Base-by-base conservation (phyloP, 225 moss, liverwort and hornwort species). In the Straminergon stramineum region DNA sequence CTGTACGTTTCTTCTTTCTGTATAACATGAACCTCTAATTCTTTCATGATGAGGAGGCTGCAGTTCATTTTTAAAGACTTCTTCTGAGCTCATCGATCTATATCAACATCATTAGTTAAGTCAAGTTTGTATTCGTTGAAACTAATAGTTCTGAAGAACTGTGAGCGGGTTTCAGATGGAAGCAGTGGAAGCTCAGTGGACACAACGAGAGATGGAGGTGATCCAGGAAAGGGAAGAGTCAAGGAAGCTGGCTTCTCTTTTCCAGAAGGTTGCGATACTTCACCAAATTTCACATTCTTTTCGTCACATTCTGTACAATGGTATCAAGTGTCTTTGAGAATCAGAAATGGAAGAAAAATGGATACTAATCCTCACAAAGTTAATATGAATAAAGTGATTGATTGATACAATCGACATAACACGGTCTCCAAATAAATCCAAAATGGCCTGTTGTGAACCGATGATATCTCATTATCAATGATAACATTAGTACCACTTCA, bases 161-260 rank as follows among this genome's bases (percentile, higher is more conserved):
- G 51, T 62, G 86, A 86, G 75, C 86, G 63, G 13, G 41, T 79
- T 48, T 70, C 90, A 95, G 95, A 65, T 94, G 58, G 92, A 95
- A 87, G 93, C 93, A 73, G 85, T 95, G 82, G 94, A 93, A 91
- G 77, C 88, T 22, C 95, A 94, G 88, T 94, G 94, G 92, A 82
- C 91, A 31, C 90, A 95, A 88, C 90, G 91, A 61, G 95, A 95
- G 93, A 82, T 15, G 80, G 95, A 95, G 82, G 89, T 90, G 37
- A 75, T 76, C 55, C 75, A 91, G 52, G 94, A 94, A 89, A 89
- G 92, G 68, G 87, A 91, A 28, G 95, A 95, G 85, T 87, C 94
- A 6, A 89, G 92, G 78, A 92, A 93, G 84, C 58, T 93, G 87
- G 91, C 91, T 68, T 81, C 87, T 28, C 92, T 92, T 86, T 95